Conservation (phyloP, 441 rosid genomes). For the Brassica hybrid region DNA sequence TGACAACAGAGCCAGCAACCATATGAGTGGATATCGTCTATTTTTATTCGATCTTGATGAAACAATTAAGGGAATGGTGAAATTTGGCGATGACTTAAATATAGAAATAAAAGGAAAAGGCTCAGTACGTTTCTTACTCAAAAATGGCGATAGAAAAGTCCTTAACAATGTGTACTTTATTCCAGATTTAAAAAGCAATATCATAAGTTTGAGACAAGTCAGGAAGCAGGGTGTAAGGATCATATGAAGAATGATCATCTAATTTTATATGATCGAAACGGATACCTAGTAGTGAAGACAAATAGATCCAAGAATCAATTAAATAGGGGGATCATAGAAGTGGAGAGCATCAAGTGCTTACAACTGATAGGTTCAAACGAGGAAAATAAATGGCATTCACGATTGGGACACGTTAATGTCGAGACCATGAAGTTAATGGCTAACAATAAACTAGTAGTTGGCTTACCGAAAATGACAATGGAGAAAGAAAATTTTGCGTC, state of each 20-base stretch:
- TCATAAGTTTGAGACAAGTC: background rate
- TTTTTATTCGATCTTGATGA: background rate
- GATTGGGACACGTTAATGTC: background rate
- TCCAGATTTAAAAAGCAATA: background rate
- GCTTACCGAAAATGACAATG: background rate
- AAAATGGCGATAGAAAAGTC: background rate
- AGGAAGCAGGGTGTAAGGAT: background rate
- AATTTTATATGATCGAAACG: background rate
- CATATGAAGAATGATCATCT: background rate
- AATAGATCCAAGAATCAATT: background rate
- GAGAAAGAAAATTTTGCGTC: background rate
- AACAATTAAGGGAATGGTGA: background rate
- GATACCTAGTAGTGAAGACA: background rate
- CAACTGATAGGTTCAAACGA: background rate
- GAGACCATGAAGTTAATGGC: background rate
- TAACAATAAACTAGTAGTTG: background rate
- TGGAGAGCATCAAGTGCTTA: background rate
- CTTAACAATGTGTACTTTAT: background rate
- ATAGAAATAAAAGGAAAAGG: background rate
- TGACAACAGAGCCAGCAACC: background rate
- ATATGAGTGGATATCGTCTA: background rate
- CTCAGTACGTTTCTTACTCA: background rate
- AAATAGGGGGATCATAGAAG: background rate
- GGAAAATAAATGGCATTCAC: background rate
- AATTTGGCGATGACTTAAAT: background rate